Evolutionary conservation across 2,329 filamentous ascomycete species (phyloP).

Genomic region (Pseudodiploospora longispora): DNA sequence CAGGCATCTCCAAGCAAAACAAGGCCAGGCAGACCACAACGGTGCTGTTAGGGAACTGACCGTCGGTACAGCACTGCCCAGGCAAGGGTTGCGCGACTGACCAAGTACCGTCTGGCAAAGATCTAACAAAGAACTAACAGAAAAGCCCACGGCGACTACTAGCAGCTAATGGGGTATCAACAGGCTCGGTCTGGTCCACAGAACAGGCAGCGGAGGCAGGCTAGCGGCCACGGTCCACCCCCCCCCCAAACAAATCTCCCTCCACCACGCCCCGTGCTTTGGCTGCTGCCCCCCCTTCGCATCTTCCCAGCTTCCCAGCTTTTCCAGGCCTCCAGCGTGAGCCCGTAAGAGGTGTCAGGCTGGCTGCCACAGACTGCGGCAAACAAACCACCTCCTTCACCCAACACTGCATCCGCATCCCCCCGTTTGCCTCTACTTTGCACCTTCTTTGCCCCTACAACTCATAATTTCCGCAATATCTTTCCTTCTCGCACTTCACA

Average conservation of each 20-base stretch:
- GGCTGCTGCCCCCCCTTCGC: conserved; percentile 4
- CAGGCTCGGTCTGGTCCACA: no score
- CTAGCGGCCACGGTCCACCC: background rate
- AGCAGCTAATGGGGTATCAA: no score
- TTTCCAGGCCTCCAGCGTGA: conserved; percentile 13
- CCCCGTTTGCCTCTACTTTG: conserved; percentile 5
- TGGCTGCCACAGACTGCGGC: conserved; percentile 10
- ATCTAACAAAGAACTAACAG: no score
- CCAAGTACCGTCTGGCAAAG: no score
- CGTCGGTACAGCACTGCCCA: no score
- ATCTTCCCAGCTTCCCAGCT: conserved; percentile 4
- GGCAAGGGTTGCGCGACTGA: no score
- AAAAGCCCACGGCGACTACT: no score
- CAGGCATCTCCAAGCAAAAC: background rate
- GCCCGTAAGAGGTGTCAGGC: conserved; percentile 15
- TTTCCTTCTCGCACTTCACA: conserved; percentile 17
- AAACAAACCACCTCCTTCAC: conserved; percentile 20
- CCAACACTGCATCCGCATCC: conserved; percentile 11
- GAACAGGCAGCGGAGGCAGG: no score
- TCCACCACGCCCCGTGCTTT: conserved; percentile 6
- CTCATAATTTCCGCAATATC: conserved; percentile 6
- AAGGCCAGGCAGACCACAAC: background rate
- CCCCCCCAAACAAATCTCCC: conserved; percentile 1
- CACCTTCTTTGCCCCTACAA: conserved; percentile 11
- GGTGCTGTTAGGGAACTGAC: no score